These are phyloP conservation scores for Tetrahymena borealis DNA, from an alignment of 73 alveolate genomes.

Conservation along the genomic window DNA sequence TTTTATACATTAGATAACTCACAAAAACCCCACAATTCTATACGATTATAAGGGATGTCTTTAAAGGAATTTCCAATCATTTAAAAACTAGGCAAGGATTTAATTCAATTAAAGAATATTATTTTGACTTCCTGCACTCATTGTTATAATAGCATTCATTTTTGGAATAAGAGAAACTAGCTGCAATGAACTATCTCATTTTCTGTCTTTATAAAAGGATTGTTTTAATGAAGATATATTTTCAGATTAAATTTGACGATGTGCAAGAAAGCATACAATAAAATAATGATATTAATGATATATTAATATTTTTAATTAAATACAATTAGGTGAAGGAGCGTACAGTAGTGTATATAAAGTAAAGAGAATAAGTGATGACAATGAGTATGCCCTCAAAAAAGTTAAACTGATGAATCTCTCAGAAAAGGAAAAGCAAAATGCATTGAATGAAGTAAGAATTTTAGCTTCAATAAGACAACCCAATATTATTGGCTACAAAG, in stretches of 20 bases:
- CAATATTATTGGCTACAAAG: conserved; percentile 61
- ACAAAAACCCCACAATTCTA: background rate
- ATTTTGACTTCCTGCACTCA: too few species aligned
- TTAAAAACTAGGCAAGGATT: background rate
- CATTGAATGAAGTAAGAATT: conserved; percentile 72
- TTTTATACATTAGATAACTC: background rate
- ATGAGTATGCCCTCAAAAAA: conserved; percentile 62
- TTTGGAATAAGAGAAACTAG: too few species aligned
- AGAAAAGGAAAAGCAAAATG: conserved; percentile 69
- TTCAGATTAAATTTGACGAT: too few species aligned
- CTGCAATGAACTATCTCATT: too few species aligned
- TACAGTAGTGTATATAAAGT: conserved; percentile 71
- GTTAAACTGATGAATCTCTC: conserved; percentile 60
- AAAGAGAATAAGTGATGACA: conserved; percentile 48
- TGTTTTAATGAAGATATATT: too few species aligned
- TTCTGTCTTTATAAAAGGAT: too few species aligned
- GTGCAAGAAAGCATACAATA: too few species aligned
- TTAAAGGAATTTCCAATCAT: background rate
- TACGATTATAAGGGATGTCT: background rate
- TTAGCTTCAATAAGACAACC: conserved; percentile 61
- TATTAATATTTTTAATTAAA: too few species aligned
- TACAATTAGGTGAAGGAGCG: conserved; percentile 67
- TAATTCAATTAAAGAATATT: too few species aligned
- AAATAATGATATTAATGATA: too few species aligned
- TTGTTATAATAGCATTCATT: too few species aligned